Evolutionary conservation across 2,329 filamentous ascomycete genomes (phyloP), one percentile per base, ranked within the genome.

Genomic region (Cladorrhinum sp.): DNA sequence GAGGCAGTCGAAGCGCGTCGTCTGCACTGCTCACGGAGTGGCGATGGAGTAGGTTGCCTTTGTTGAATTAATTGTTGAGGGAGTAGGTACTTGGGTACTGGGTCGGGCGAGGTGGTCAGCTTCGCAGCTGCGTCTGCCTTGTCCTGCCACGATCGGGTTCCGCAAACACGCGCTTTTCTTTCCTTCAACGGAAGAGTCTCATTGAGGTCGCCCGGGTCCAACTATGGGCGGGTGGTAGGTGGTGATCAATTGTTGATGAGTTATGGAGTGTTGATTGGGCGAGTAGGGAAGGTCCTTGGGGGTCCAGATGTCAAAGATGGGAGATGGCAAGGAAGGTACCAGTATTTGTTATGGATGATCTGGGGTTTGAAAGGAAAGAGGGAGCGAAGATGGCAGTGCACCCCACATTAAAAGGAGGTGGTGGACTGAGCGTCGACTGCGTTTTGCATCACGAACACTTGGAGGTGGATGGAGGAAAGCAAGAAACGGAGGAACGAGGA

Each of bases 61-160:
- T 51, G 45, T 55, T 25, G 50, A 51, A 51, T 24, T 12, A 58
- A 50, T 25, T 18, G 41, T 45, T 45, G 41, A 45, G 41, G 41
- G 4, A 41, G 12, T 3, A n/a, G 36, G 16, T 41, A 41, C 36
- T 41, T 41, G 10, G 36, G 36, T 13, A 41, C 36, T 18, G n/a
- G 52, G 38, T 18, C 54, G 45, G 53, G 24, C 32, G 48, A 58
- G 50, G 24, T 52, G 50, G 48, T 51, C 24, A 50, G 50, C 58
- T 54, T 13, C 12, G 24, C 23, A 24, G 32, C 13, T 60, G 49
- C 23, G 57, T 49, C 59, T 59, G 63, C 58, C 60, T 65, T 61
- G 61, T 65, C 58, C 58, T 61, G 63, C 63, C 61, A 65, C 63
- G 53, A 27, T 62, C 20, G 55, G n/a, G 52, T 22, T 59, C 58